phyloP scores from a whole-genome alignment of 2,329 filamentous ascomycete genomes.

The Thyridium curvatum region DNA sequence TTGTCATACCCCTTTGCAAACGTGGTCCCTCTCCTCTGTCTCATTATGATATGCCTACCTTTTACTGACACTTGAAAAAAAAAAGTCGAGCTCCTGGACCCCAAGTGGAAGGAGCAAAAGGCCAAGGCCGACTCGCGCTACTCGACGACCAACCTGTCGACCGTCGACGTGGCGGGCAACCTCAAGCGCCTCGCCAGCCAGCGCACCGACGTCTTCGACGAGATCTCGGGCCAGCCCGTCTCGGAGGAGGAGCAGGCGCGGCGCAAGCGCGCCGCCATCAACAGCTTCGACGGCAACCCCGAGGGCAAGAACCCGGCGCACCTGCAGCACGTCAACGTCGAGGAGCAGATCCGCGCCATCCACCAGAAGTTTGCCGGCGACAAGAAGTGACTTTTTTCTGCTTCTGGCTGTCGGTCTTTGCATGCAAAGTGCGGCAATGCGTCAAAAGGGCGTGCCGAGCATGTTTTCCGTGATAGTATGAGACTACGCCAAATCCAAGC shows the following conservation, averaged over 20 bases:
- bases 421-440: too few relatives aligned
- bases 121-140: constrained; percentile 81
- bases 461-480: too few relatives aligned
- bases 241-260: constrained; percentile 68
- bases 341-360: constrained; percentile 72
- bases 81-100: constrained; percentile 91
- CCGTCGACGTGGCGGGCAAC: constrained; percentile 84
- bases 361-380: constrained; percentile 46
- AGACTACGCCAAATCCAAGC: too few relatives aligned
- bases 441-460: too few relatives aligned
- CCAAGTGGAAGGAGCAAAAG: constrained; percentile 92
- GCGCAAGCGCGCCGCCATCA: constrained; percentile 65
- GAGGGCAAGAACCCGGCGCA: constrained; percentile 51
- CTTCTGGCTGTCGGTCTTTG: constrained; percentile 11
- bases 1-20: too few relatives aligned
- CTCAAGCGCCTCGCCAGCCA: constrained; percentile 91
- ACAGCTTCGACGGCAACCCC: constrained; percentile 59
- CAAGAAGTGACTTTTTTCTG: constrained; percentile 15
- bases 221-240: constrained; percentile 59
- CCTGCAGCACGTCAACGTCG: constrained; percentile 67
- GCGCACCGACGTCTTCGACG: constrained; percentile 80
- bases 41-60: too few relatives aligned
- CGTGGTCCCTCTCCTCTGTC: too few relatives aligned
- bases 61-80: too few relatives aligned
- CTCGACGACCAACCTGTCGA: constrained; percentile 79